These are phyloP conservation scores for Sphaerulina musiva DNA, from an alignment of 2,329 filamentous ascomycete genomes.

Conservation along the genomic window DNA sequence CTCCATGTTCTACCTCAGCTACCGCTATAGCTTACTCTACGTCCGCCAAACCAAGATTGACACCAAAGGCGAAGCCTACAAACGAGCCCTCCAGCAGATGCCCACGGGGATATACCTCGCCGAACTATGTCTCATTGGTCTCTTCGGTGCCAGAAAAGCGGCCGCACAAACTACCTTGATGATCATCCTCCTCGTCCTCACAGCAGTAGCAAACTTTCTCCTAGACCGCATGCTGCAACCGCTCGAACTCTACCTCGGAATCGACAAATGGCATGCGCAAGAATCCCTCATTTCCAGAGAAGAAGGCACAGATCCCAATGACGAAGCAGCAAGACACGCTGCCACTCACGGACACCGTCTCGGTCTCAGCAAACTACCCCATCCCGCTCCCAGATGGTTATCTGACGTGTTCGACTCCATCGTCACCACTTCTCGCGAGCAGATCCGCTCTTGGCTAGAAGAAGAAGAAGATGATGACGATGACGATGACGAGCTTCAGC, in stretches of 20 bases:
- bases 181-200: conserved; percentile 38
- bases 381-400: conserved; percentile 21
- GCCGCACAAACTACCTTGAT: conserved; percentile 40
- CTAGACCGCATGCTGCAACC: conserved; percentile 29
- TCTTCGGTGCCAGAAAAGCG: conserved; percentile 38
- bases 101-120: conserved; percentile 44
- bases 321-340: conserved; percentile 28
- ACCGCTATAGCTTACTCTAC: conserved; percentile 46
- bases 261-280: conserved; percentile 29
- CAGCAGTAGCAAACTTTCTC: conserved; percentile 27
- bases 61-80: conserved; percentile 43
- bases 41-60: conserved; percentile 43
- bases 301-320: conserved; percentile 25
- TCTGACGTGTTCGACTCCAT: conserved; percentile 30
- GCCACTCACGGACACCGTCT: conserved; percentile 30
- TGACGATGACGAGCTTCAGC: conserved; percentile 18
- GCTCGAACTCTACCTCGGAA: conserved; percentile 31
- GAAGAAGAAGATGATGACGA: too few species aligned
- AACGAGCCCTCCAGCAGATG: conserved; percentile 43
- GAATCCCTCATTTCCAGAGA: conserved; percentile 29
- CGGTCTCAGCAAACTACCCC: conserved; percentile 24
- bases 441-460: conserved; percentile 22
- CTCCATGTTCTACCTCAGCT: conserved; percentile 42
- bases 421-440: conserved; percentile 23
- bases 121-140: conserved; percentile 44